These are phyloP conservation scores for Russula sp. DNA, from an alignment of 768 basidiomycete species.

Conservation along the genomic window DNA sequence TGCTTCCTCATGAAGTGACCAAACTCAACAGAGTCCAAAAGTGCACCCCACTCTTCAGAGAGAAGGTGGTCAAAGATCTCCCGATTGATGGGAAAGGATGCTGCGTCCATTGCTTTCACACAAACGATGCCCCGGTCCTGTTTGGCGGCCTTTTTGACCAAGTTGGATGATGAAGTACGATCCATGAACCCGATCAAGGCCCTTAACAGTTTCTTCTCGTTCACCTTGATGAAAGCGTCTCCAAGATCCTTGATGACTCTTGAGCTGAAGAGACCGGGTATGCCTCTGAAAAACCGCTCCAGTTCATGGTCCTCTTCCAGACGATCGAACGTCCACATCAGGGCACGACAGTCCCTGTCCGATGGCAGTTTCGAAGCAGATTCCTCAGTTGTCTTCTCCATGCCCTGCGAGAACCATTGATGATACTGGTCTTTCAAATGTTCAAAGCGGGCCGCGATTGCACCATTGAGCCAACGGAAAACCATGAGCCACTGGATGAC, in stretches of 20 bases:
- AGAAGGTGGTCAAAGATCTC: background rate
- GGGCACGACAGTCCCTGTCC: background rate
- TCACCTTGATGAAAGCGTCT: background rate
- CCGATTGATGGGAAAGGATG: background rate
- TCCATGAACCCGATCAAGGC: background rate
- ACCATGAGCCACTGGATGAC: background rate
- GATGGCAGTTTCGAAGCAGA: background rate
- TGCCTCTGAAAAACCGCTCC: background rate
- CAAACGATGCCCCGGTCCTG: background rate
- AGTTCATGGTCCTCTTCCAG: background rate
- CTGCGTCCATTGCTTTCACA: background rate
- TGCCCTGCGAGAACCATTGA: background rate
- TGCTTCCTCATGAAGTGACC: background rate
- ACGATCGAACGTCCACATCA: background rate
- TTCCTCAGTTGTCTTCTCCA: background rate
- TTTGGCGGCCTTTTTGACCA: background rate
- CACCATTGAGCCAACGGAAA: background rate
- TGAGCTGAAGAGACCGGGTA: background rate
- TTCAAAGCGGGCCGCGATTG: background rate
- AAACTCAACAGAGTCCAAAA: background rate
- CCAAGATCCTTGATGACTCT: background rate
- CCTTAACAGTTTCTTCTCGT: background rate
- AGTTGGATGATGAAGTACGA: background rate
- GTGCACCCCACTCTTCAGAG: background rate
- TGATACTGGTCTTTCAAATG: background rate